Percentiles rank a stretch among this genome's conserved stretches.
Evolutionary conservation across 2,329 filamentous ascomycete species (phyloP).

Genomic region (Paraphoma chrysanthemicola): DNA sequence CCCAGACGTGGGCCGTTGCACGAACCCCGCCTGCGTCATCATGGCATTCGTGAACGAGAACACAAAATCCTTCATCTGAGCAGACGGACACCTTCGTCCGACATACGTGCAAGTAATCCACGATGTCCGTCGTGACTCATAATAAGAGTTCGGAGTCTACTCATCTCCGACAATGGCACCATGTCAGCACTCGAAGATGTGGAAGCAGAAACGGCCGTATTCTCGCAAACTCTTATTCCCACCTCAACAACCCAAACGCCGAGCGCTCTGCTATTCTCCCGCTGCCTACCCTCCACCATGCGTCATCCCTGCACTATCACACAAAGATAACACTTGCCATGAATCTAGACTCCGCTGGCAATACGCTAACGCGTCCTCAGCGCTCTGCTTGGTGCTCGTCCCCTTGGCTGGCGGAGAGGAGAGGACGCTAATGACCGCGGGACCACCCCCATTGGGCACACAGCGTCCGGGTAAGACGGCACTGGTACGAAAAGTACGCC

Average conservation of each 20-base stretch:
- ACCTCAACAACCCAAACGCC: conserved; percentile 11
- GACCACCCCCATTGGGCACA: conserved; percentile 16
- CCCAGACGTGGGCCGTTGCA: conserved; percentile 23
- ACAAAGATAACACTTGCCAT: conserved; percentile 10
- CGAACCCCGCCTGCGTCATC: conserved; percentile 26
- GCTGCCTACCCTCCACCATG: conserved; percentile 18
- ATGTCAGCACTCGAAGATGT: conserved; percentile 1
- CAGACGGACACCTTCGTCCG: background rate
- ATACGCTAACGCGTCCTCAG: conserved; percentile 7
- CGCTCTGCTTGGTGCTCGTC: conserved; percentile 6
- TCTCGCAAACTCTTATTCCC: background rate
- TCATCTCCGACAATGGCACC: background rate
- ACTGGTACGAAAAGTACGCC: conserved; percentile 8
- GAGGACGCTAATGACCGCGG: conserved; percentile 16
- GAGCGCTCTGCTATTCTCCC: conserved; percentile 11
- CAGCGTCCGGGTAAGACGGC: conserved; percentile 21
- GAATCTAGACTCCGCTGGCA: conserved; percentile 30
- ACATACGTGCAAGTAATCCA: background rate
- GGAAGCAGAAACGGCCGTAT: background rate
- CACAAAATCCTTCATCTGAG: conserved; percentile 7
- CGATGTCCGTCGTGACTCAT: background rate
- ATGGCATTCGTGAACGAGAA: conserved; percentile 6
- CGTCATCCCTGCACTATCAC: conserved; percentile 17
- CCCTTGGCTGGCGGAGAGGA: conserved; percentile 31
- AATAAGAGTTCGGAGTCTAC: background rate